A percentile compares a stretch with the other conserved stretches of the same genome.
These are phyloP conservation scores for Cladophialophora psammophila DNA, from an alignment of 2,329 filamentous ascomycete genomes.

Conservation along the genomic window DNA sequence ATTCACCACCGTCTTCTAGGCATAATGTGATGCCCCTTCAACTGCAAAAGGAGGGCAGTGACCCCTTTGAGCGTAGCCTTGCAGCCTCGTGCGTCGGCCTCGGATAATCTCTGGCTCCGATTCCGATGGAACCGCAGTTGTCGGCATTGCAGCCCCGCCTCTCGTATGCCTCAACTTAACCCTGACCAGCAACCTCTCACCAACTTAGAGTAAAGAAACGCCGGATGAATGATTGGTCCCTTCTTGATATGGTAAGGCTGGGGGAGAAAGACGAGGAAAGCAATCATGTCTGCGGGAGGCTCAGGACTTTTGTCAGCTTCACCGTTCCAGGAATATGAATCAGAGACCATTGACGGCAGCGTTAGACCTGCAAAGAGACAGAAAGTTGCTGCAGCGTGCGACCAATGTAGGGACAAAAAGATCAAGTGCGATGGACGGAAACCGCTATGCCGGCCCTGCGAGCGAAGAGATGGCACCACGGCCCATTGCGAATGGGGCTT, in stretches of 20 bases:
- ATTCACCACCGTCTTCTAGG: too few species aligned
- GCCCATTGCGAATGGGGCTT: conserved; percentile 27
- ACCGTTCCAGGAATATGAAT: background rate
- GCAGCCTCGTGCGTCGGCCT: background rate
- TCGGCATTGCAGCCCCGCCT: background rate
- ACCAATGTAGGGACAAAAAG: conserved; percentile 51
- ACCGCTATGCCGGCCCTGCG: conserved; percentile 37
- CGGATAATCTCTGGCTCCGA: background rate
- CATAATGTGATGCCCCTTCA: too few species aligned
- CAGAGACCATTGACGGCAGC: background rate
- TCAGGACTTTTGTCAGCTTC: background rate
- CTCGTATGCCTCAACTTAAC: background rate
- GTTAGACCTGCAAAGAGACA: conserved; percentile 21
- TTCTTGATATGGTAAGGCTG: background rate
- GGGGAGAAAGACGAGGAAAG: background rate
- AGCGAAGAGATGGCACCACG: conserved; percentile 8
- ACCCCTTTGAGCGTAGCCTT: too few species aligned
- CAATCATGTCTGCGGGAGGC: background rate
- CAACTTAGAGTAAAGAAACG: background rate
- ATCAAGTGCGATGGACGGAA: conserved; percentile 50
- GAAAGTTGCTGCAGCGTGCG: conserved; percentile 43
- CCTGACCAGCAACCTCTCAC: background rate
- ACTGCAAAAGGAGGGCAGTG: too few species aligned
- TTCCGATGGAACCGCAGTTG: background rate
- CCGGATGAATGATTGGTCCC: background rate